A percentile compares a stretch with the other conserved stretches of the same genome.
Evolutionary conservation across 2,329 filamentous ascomycete species (phyloP).

Genomic region (Claviceps lovelessii): DNA sequence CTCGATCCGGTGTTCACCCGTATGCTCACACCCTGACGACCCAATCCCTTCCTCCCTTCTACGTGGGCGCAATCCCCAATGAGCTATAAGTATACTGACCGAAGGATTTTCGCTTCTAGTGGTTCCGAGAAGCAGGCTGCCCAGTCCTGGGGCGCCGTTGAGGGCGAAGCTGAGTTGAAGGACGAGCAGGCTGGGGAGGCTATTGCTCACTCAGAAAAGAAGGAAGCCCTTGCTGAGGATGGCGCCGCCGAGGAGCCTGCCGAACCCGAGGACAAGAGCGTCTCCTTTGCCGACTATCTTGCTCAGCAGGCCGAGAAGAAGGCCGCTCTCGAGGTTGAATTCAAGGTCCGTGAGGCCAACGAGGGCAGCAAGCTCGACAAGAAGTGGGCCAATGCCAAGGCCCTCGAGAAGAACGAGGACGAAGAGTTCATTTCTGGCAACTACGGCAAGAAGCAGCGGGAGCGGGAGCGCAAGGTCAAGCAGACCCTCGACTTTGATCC

Average conservation of each 20-base stretch:
- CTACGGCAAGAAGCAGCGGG: conserved; percentile 65
- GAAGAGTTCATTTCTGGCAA: conserved; percentile 65
- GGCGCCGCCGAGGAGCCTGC: conserved; percentile 31
- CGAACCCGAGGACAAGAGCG: conserved; percentile 71
- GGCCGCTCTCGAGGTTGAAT: conserved; percentile 46
- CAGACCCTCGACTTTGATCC: conserved; percentile 78
- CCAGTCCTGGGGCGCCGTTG: conserved; percentile 76
- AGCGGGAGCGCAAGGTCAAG: conserved; percentile 89
- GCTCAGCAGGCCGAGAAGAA: conserved; percentile 62
- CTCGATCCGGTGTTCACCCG: conserved; percentile 26
- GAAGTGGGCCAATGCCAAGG: conserved; percentile 83
- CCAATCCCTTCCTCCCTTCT: neutral
- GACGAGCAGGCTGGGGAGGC: conserved; percentile 86
- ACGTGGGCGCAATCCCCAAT: neutral
- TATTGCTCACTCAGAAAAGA: conserved; percentile 75
- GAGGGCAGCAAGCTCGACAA: conserved; percentile 78
- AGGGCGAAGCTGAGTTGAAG: conserved; percentile 70
- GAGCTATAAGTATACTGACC: neutral
- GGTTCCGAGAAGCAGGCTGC: conserved; percentile 76
- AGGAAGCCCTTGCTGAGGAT: conserved; percentile 46
- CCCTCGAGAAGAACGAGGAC: conserved; percentile 48
- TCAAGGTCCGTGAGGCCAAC: conserved; percentile 77
- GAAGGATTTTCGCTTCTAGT: conserved; percentile 27
- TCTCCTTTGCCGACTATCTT: conserved; percentile 83
- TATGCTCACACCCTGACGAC: conserved; percentile 20